These are phyloP conservation scores for Rutstroemia sydowiana DNA, from an alignment of 2,329 filamentous ascomycete genomes.

Conservation along the genomic window DNA sequence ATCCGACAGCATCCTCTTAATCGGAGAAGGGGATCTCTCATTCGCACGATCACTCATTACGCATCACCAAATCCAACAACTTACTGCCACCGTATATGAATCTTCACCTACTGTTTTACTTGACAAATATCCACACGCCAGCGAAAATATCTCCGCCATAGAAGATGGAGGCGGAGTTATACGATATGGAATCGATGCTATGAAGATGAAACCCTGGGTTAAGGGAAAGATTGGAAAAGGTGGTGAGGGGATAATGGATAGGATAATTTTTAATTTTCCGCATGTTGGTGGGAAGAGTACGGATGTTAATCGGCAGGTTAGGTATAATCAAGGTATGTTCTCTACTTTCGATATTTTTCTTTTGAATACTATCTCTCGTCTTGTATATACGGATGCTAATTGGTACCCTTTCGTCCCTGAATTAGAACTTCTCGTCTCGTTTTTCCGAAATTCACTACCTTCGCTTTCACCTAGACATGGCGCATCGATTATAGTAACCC, in stretches of 20 bases:
- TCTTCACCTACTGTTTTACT: constrained; percentile 45
- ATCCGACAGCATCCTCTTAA: constrained; percentile 61
- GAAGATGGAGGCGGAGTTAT: constrained; percentile 39
- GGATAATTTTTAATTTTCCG: constrained; percentile 92
- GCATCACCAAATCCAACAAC: constrained; percentile 56
- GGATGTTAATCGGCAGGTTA: constrained; percentile 89
- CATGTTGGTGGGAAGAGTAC: constrained; percentile 89
- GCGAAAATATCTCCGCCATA: constrained; percentile 50
- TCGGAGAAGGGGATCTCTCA: constrained; percentile 77
- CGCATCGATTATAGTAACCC: constrained; percentile 65
- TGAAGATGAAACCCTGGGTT: constrained; percentile 46
- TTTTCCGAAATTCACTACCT: constrained; percentile 50
- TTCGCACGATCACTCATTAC: constrained; percentile 61
- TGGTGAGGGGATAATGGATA: constrained; percentile 51
- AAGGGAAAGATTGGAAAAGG: constrained; percentile 25
- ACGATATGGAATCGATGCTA: constrained; percentile 60
- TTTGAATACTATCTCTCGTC: neutral
- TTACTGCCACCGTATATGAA: constrained; percentile 67
- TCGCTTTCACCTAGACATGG: constrained; percentile 42
- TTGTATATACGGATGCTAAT: neutral
- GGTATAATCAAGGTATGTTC: constrained; percentile 64
- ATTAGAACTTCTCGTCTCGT: constrained; percentile 57
- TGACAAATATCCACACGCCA: constrained; percentile 68
- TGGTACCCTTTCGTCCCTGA: neutral
- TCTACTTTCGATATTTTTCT: neutral